Base-by-base conservation (phyloP, 2,329 filamentous ascomycete genomes). In the Aspergillus fijiensis region DNA sequence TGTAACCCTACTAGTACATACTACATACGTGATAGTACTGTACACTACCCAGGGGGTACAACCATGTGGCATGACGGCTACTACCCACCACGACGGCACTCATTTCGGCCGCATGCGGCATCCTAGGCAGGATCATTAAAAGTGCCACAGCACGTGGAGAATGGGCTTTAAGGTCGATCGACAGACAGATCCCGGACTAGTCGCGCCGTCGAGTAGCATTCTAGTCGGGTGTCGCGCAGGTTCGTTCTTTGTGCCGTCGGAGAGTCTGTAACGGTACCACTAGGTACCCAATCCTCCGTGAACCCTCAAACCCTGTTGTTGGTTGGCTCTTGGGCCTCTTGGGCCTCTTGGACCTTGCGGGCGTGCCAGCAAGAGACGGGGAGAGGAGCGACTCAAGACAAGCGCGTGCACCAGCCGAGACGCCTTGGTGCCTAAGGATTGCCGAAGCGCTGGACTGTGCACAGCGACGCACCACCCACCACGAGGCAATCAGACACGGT, bases 81-180 rank as follows among this genome's bases (percentile, higher is more conserved):
- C 48, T 53, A 56, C 47, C 39, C 51, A 54, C 50, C 55, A 42
- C 33, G 51, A 52, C 48, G 47, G 45, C 49, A 48, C 29, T 39
- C 35, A 51, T 33, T 12, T 29, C 52, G 47, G 49, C 21, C 25
- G 45, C 55, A 45, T 56, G 52, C 49, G 59, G 39, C 51, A 62
- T 58, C 35, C 58, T 55, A 63, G 33, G 56, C 57, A 64, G 63
- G 63, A 64, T 64, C 63, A 61, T 61, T 63, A 56, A 63, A 64
- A 64, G 56, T 61, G 63, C 58, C 55, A 63, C 59, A 52, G 58
- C 63, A 64, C 59, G 63, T 63, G 63, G 63, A 61, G 59, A 42
- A 42, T 42, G 39, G 39, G 3, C 14, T 49, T 45, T 52, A 56
- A 51, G 52, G 58, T 50, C 55, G 63, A 64, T 64, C 63, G 53